These are phyloP conservation scores for Breviolum minutum DNA, from an alignment of 73 alveolate species.

Conservation along the genomic window DNA sequence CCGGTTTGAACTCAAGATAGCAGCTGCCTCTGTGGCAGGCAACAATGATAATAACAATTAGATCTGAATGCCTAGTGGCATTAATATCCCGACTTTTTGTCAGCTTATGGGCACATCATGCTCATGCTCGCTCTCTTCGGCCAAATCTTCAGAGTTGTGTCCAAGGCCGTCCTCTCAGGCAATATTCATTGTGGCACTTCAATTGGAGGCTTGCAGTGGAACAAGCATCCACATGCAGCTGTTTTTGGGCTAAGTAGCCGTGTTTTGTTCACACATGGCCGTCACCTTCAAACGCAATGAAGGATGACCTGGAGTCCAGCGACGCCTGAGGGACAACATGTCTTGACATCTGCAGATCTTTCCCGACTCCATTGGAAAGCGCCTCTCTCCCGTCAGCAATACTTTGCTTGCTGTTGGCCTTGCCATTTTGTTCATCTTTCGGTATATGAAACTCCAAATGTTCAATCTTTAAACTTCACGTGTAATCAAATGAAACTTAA, in stretches of 20 bases:
- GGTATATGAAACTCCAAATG: too few relatives aligned
- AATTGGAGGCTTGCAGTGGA: not conserved
- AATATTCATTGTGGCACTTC: not conserved
- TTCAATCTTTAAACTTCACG: too few relatives aligned
- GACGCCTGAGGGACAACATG: too few relatives aligned
- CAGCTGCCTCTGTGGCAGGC: too few relatives aligned
- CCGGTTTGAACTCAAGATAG: too few relatives aligned
- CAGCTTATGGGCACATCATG: not conserved
- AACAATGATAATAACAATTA: not conserved
- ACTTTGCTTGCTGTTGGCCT: constrained; percentile 32
- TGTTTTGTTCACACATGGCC: too few relatives aligned
- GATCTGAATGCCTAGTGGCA: not conserved
- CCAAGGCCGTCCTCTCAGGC: not conserved
- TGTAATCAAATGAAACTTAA: too few relatives aligned
- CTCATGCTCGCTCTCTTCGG: not conserved
- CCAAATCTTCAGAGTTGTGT: constrained; percentile 2
- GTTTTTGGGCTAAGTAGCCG: too few relatives aligned
- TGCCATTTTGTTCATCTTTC: not conserved
- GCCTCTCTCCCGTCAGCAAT: not conserved
- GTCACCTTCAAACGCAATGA: too few relatives aligned
- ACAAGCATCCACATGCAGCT: too few relatives aligned
- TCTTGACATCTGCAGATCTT: not conserved
- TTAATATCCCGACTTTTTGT: not conserved
- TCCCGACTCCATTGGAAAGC: too few relatives aligned
- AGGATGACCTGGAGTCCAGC: too few relatives aligned